Evolutionary conservation across 495 filamentous ascomycete genomes (phyloP), one percentile per base, ranked within the genome.

Genomic region (Cercophora newfieldiana): DNA sequence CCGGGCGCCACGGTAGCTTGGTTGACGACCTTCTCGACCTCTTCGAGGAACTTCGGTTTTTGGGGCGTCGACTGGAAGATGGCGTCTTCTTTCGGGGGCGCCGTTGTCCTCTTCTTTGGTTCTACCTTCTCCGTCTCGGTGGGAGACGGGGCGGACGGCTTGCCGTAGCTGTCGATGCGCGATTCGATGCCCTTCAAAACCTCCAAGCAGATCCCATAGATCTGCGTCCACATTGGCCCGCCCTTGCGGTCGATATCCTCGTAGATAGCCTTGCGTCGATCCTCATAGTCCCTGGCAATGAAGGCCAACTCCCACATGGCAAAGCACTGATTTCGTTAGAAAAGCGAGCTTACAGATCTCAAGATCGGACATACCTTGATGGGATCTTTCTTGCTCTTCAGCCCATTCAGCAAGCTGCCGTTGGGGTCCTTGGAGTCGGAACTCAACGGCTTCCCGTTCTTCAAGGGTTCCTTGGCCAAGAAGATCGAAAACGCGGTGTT

Each of bases 271-370:
- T 90, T 91, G 24, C 95, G 87, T 29, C 96, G 87, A 8, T 86
- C 85, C 10, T 87, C 79, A 65, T 87, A 92, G 31, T 87, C 85
- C 59, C 89, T 83, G 56, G 91, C 88, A 67, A 97, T 96, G 63
- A 89, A 83, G 29, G 85, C 83, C 21, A 98, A 82, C 74, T 99
- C 95, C 91, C 93, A 96, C 79, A 97, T 92, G 25, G 95, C 94
- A 74, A 94, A 94, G 3, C 86, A 79, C 79, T 92, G 80, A 1
- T 55, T 28, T 6, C 16, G 62, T 79, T 68, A 79, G 24, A 5
- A 12, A 8, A 16, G 31, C 21, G 8, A 24, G 26, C 7, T 7
- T n/a, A 53, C 26, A 57, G 25, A 25, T 7, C 21, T 2, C 65
- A 62, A 68, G 63, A 5, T 19, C 3, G 57, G 25, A 72, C 79